These are phyloP conservation scores for Fusarium burgessii DNA, from an alignment of 2,329 filamentous ascomycete species.

Conservation along the genomic window DNA sequence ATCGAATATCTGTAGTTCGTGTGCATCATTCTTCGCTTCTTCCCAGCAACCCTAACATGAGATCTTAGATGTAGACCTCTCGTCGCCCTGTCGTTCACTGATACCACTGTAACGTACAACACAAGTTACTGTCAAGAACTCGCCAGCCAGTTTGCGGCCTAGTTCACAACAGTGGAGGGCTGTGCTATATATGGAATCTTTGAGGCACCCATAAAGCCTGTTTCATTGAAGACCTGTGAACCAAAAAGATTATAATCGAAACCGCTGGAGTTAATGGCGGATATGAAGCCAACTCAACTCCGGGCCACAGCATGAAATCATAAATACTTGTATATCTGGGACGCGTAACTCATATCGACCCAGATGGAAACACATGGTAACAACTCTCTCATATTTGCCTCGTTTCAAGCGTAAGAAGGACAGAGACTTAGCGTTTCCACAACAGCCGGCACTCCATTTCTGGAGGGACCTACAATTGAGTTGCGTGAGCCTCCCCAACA, in stretches of 20 bases:
- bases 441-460: slow-evolving; percentile 11
- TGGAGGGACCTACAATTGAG: slow-evolving; percentile 30
- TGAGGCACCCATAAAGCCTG: slow-evolving; percentile 33
- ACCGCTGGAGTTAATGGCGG: slow-evolving; percentile 33
- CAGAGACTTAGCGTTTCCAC: slow-evolving; percentile 5
- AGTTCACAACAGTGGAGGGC: slow-evolving; percentile 20
- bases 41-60: neutral
- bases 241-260: slow-evolving; percentile 31
- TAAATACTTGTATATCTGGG: slow-evolving; percentile 39
- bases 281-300: slow-evolving; percentile 24
- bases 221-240: slow-evolving; percentile 22
- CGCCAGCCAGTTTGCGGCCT: slow-evolving; percentile 8
- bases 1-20: slow-evolving; percentile 32
- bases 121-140: slow-evolving; percentile 17
- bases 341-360: slow-evolving; percentile 35
- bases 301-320: slow-evolving; percentile 30
- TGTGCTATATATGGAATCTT: slow-evolving; percentile 18
- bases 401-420: slow-evolving; percentile 4
- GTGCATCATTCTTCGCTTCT: slow-evolving; percentile 10
- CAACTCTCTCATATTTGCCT: slow-evolving; percentile 17
- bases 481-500: slow-evolving; percentile 23
- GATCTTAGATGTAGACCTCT: slow-evolving; percentile 6
- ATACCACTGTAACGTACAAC: slow-evolving; percentile 8
- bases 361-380: slow-evolving; percentile 16
- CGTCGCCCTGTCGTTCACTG: slow-evolving; percentile 11